Percentiles rank a stretch among this genome's conserved stretches.
phyloP scores from a whole-genome alignment of 2,329 filamentous ascomycete genomes.

The Pyricularia grisea region DNA sequence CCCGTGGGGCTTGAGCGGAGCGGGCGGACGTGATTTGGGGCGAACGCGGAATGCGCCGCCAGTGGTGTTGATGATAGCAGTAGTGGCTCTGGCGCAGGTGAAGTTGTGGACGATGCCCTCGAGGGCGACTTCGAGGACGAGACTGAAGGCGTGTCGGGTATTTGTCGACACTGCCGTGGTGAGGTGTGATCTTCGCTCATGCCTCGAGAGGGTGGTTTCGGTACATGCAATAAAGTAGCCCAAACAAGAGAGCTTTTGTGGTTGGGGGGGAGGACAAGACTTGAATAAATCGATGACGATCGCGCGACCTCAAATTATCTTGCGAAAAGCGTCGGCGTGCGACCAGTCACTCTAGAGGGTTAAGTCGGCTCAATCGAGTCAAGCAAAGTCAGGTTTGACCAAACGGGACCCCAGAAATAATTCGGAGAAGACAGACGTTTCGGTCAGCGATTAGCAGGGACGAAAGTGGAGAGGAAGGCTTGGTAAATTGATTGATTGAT shows the following conservation, averaged over 20 bases:
- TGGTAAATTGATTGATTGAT: not conserved
- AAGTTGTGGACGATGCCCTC: not conserved
- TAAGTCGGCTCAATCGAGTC: not conserved
- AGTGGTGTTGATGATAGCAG: not conserved
- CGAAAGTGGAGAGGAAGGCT: not conserved
- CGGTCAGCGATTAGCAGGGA: not conserved
- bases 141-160: not conserved
- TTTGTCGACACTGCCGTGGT: constrained; percentile 6
- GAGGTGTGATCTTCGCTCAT: constrained; percentile 19
- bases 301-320: not conserved
- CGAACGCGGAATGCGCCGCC: not conserved
- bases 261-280: not conserved
- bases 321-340: not conserved
- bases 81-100: not conserved
- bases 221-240: constrained; percentile 17
- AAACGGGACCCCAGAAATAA: not conserved
- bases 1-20: not conserved
- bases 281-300: constrained; percentile 1
- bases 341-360: not conserved
- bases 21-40: not conserved
- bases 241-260: not conserved
- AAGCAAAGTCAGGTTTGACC: not conserved
- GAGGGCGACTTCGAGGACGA: not conserved
- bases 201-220: constrained; percentile 13
- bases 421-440: not conserved